Conservation (phyloP, 2,329 filamentous ascomycete species). For the Exophiala viscosa region DNA sequence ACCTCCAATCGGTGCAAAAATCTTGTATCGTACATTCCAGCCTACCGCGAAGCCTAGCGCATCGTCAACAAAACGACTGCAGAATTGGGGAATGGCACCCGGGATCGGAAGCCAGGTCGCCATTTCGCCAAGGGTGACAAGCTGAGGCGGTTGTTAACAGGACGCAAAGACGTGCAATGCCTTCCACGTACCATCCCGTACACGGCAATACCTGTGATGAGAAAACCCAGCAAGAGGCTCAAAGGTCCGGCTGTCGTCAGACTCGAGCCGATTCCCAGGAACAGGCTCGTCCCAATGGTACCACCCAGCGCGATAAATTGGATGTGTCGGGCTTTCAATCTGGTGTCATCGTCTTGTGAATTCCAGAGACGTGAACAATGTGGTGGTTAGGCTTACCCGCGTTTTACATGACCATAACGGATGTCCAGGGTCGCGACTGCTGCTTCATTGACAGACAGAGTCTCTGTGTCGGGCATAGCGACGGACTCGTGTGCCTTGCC, state of each 20-base stretch:
- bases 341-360: too few relatives aligned
- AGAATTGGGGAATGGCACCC: slow-evolving; percentile 48
- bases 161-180: too few relatives aligned
- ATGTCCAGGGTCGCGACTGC: too few relatives aligned
- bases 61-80: slow-evolving; percentile 40
- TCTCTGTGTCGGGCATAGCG: too few relatives aligned
- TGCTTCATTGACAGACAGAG: too few relatives aligned
- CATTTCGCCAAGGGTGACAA: slow-evolving; percentile 42
- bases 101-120: slow-evolving; percentile 49
- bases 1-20: too few relatives aligned
- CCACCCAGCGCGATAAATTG: slow-evolving; percentile 36
- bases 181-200: not conserved
- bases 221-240: not conserved
- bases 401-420: slow-evolving; percentile 4
- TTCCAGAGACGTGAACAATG: too few relatives aligned
- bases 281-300: slow-evolving; percentile 35
- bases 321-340: slow-evolving; percentile 35
- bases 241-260: not conserved
- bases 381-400: slow-evolving; percentile 19
- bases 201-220: not conserved
- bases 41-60: slow-evolving; percentile 47
- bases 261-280: slow-evolving; percentile 33
- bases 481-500: too few relatives aligned
- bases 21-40: slow-evolving; percentile 34
- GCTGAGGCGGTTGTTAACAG: too few relatives aligned